Conservation (phyloP, 192 early-diverging fungal genomes). For the Coemansia sp. region DNA sequence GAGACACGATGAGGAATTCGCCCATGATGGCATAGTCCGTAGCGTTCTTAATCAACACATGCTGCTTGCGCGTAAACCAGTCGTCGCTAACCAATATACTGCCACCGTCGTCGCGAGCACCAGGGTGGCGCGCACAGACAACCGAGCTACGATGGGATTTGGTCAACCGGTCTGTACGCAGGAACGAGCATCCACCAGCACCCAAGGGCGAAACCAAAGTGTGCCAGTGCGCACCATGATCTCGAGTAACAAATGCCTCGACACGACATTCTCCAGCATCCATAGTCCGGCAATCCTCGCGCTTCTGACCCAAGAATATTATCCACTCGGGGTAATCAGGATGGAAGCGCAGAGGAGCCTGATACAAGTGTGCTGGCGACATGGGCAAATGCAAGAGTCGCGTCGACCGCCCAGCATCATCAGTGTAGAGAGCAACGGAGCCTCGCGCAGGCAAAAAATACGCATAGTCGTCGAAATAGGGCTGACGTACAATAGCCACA, state of each 20-base stretch:
- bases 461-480: conserved; percentile 62
- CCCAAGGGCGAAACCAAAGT: conserved; percentile 45
- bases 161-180: conserved; percentile 57
- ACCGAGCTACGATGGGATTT: conserved; percentile 60
- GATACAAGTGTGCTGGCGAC: conserved; percentile 64
- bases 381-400: conserved; percentile 61
- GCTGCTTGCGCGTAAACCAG: conserved; percentile 55
- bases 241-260: conserved; percentile 69
- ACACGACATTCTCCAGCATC: conserved; percentile 65
- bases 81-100: conserved; percentile 66
- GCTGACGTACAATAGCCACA: conserved; percentile 63
- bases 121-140: conserved; percentile 71
- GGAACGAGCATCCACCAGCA: conserved; percentile 47
- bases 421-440: conserved; percentile 59
- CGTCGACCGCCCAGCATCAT: conserved; percentile 63
- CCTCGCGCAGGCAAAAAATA: conserved; percentile 63
- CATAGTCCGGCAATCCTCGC: conserved; percentile 54
- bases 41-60: conserved; percentile 68
- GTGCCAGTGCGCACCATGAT: conserved; percentile 74
- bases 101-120: conserved; percentile 23
- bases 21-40: conserved; percentile 80
- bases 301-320: conserved; percentile 68
- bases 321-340: conserved; percentile 81
- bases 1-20: conserved; percentile 79
- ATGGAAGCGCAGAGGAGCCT: conserved; percentile 79